Evolutionary conservation across 2,329 filamentous ascomycete genomes (phyloP), one percentile per base, ranked within the genome.

Genomic region (Colletotrichum sp.): DNA sequence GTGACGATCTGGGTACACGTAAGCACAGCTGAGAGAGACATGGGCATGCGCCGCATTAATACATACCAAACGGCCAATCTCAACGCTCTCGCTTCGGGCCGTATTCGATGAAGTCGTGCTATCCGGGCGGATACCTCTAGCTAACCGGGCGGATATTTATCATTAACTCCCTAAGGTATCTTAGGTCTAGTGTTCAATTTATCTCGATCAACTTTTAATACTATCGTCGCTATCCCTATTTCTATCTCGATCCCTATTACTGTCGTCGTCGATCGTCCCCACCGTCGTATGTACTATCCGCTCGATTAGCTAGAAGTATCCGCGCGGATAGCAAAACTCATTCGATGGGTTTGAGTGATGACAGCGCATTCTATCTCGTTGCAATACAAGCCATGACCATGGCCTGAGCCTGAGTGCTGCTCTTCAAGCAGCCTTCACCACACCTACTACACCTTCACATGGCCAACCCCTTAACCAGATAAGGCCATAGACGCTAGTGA

Each of bases 1-100:
- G 32, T 34, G 52, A 34, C 25, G 52, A 66, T 67, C 65, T 56
- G 8, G 43, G 27, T 12, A 65, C 48, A 74, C 67, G 67, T 74
- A 15, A 71, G 67, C 67, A 66, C 27, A n/a, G 3, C 58, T 16
- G 25, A 32, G 28, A 39, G 0, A 9, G 27, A 64, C 3, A n/a
- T 27, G 1, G 30, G 6, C 30, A 15, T 64, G 22, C 18, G 18
- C 60, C 62, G 25, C 30, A 39, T 64, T 6, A 27, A 0, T 25
- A 36, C 32, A 52, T 52, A 7, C n/a, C n/a, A 22, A 52, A 22
- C n/a, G 10, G 43, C 43, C 43, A 52, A 52, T 52, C 43, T 22
- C n/a, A 52, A 52, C n/a, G 43, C 43, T 22, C 10, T 13, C 43
- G n/a, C n/a, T 22, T 52, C 28, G 28, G 28, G 58, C 28, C 28